Evolutionary conservation across 176 grass and related monocot genomes (phyloP).

Genomic region (Eleusine indica): DNA sequence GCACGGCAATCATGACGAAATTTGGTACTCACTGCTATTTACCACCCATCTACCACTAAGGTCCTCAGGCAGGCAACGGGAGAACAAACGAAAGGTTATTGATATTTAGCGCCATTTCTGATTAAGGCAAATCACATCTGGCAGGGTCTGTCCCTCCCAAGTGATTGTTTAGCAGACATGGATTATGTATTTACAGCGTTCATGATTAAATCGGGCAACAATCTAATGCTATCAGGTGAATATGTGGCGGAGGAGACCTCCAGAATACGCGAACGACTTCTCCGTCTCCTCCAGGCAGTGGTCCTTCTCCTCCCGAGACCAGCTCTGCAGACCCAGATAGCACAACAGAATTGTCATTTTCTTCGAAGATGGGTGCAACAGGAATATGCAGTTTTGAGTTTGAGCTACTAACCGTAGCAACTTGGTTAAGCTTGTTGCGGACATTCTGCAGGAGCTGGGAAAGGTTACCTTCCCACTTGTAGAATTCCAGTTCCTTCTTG

Average conservation of each 20-base stretch:
- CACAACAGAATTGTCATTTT: not conserved
- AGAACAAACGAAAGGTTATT: not conserved
- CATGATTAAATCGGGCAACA: not conserved
- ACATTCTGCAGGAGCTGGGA: constrained; percentile 86
- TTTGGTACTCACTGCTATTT: not conserved
- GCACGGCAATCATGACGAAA: not conserved
- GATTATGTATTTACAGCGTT: constrained; percentile 42
- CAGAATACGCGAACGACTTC: constrained; percentile 81
- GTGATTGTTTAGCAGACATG: constrained; percentile 15
- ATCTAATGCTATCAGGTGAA: constrained; percentile 47
- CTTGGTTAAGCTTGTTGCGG: constrained; percentile 73
- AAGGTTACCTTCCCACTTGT: constrained; percentile 88
- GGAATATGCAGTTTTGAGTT: not conserved
- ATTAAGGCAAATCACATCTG: not conserved
- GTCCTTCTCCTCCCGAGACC: constrained; percentile 88
- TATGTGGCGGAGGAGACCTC: constrained; percentile 72
- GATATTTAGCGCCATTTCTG: not conserved
- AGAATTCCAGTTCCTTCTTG: constrained; percentile 96
- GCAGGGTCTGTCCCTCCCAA: constrained; percentile 3
- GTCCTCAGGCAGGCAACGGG: not conserved
- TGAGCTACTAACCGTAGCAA: constrained; percentile 64
- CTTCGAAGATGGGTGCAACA: not conserved
- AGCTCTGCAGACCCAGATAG: constrained; percentile 45
- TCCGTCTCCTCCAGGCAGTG: constrained; percentile 87
- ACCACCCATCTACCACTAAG: too few species aligned